Conservation (phyloP, 140 eudicot species). For the Ambrosia hybrid region DNA sequence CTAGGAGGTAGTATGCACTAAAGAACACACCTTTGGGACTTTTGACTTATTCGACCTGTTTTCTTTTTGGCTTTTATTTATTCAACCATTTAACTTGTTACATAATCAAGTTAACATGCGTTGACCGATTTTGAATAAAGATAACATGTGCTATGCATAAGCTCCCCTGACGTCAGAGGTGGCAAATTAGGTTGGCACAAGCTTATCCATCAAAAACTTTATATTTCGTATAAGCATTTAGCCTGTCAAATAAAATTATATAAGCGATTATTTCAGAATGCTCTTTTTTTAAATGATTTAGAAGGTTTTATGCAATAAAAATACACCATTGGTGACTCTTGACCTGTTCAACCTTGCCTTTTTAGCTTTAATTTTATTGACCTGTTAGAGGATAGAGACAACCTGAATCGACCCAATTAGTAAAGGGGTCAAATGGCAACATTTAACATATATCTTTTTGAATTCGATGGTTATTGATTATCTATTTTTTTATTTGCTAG, state of each 20-base stretch:
- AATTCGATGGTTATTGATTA: not conserved
- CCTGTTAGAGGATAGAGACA: not conserved
- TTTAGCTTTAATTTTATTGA: not conserved
- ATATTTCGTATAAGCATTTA: not conserved
- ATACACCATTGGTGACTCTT: not conserved
- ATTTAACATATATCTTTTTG: not conserved
- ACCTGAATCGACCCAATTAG: not conserved
- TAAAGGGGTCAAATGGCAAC: not conserved
- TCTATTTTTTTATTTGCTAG: slow-evolving; percentile 31
- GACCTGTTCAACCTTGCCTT: not conserved
- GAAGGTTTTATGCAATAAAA: not conserved
- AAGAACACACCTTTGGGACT: slow-evolving; percentile 2
- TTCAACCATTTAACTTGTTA: not conserved
- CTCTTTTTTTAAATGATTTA: not conserved
- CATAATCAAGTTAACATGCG: not conserved
- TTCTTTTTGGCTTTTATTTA: not conserved
- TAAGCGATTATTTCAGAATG: not conserved
- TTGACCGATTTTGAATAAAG: not conserved
- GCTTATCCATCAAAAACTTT: not conserved
- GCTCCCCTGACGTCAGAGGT: not conserved
- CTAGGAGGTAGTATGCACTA: not conserved
- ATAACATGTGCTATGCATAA: not conserved
- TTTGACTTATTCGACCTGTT: not conserved
- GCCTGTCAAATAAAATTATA: not conserved
- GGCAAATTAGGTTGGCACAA: not conserved